phyloP scores from a whole-genome alignment of 148 eudicot species.

The Camellia granthamiana region DNA sequence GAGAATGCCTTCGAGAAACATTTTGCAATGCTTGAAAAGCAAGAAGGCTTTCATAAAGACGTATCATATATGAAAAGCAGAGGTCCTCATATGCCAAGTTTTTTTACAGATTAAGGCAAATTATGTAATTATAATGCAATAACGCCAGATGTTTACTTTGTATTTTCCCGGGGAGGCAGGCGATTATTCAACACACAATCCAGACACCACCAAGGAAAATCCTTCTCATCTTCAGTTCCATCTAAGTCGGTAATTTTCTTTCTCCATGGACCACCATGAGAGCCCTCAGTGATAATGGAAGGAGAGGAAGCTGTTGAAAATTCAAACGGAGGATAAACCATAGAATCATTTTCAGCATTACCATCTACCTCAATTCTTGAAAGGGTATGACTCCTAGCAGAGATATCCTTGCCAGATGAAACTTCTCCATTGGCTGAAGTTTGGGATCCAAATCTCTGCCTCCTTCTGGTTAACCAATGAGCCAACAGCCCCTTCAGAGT shows the following conservation, averaged over 20 bases:
- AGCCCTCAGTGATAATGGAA: slow-evolving; percentile 90
- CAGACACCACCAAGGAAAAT: slow-evolving; percentile 92
- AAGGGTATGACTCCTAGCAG: slow-evolving; percentile 51
- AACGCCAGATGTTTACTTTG: slow-evolving; percentile 56
- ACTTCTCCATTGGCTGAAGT: slow-evolving; percentile 70
- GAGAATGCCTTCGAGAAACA: background rate
- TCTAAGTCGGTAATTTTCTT: slow-evolving; percentile 82
- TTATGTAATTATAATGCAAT: slow-evolving; percentile 7
- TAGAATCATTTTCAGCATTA: slow-evolving; percentile 69
- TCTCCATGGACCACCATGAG: slow-evolving; percentile 91
- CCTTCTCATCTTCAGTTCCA: slow-evolving; percentile 95
- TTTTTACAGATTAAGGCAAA: slow-evolving; percentile 2
- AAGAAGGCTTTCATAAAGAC: background rate
- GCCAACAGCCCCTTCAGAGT: slow-evolving; percentile 86
- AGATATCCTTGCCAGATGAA: slow-evolving; percentile 61
- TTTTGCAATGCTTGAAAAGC: background rate
- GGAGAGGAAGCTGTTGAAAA: slow-evolving; percentile 81
- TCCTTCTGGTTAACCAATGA: slow-evolving; percentile 76
- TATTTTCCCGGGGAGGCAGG: slow-evolving; percentile 92
- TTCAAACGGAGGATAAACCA: slow-evolving; percentile 89
- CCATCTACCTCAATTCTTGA: slow-evolving; percentile 75
- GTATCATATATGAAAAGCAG: background rate
- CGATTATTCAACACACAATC: slow-evolving; percentile 91
- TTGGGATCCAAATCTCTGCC: slow-evolving; percentile 65
- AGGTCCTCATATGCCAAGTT: background rate